A percentile compares a stretch with the other conserved stretches of the same genome.
Evolutionary conservation across 805 yeast genomes (phyloP).

Genomic region (Jamesozyma rosinii): DNA sequence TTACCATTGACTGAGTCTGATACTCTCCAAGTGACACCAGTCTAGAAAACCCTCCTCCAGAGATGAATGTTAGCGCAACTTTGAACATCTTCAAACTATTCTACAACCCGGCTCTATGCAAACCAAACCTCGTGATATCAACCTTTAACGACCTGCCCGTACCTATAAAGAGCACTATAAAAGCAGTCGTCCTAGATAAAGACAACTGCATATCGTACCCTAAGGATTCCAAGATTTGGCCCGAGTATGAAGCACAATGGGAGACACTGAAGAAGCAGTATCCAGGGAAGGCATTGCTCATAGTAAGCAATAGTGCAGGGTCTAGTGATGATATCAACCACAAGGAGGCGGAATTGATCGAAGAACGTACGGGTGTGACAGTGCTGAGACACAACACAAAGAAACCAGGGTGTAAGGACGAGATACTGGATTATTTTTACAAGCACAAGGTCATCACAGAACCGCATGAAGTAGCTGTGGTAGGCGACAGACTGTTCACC

Average conservation of each 20-base stretch:
- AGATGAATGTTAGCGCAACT: constrained; percentile 67
- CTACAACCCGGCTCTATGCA: constrained; percentile 54
- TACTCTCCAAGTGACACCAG: too few relatives aligned
- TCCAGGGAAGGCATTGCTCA: constrained; percentile 55
- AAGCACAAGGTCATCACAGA: constrained; percentile 35
- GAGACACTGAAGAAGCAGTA: constrained; percentile 41
- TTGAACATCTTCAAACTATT: constrained; percentile 53
- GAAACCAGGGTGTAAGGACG: constrained; percentile 73
- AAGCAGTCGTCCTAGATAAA: constrained; percentile 80
- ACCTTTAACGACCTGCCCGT: constrained; percentile 54
- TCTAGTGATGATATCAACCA: constrained; percentile 61
- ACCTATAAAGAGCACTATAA: constrained; percentile 42
- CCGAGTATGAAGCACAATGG: constrained; percentile 55
- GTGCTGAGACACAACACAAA: constrained; percentile 66
- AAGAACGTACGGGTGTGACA: constrained; percentile 53
- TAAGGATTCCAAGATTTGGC: constrained; percentile 72
- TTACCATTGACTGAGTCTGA: too few relatives aligned
- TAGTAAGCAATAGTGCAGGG: constrained; percentile 92
- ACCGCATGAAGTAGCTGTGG: constrained; percentile 65
- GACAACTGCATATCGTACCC: constrained; percentile 92
- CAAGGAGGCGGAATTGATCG: constrained; percentile 53
- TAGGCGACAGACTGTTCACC: constrained; percentile 87
- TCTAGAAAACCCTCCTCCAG: too few relatives aligned
- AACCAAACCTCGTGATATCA: constrained; percentile 51
- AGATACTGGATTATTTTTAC: constrained; percentile 53